A percentile compares a stretch with the other conserved stretches of the same genome.
These are phyloP conservation scores for Alternaria sp. DNA, from an alignment of 2,329 filamentous ascomycete species.

Conservation along the genomic window DNA sequence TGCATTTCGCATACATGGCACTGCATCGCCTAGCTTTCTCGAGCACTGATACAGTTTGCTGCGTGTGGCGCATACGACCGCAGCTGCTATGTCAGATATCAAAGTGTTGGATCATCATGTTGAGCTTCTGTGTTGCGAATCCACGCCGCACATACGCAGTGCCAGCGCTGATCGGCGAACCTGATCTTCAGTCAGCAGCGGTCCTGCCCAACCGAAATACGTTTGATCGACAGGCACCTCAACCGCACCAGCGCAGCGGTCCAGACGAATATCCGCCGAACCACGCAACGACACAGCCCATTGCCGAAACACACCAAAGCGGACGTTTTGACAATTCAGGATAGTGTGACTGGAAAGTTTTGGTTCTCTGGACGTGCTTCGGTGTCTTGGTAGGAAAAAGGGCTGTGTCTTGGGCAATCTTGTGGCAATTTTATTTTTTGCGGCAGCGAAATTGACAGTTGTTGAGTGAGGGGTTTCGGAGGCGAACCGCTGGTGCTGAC, in stretches of 20 bases:
- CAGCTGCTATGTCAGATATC: neutral
- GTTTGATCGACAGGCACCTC: conserved; percentile 19
- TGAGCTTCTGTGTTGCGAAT: neutral
- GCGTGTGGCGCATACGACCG: neutral
- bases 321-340: neutral
- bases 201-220: conserved; percentile 2
- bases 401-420: neutral
- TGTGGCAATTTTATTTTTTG: neutral
- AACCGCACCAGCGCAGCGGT: conserved; percentile 8
- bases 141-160: neutral
- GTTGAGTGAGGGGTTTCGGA: neutral
- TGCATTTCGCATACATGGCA: neutral
- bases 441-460: conserved; percentile 4
- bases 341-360: neutral
- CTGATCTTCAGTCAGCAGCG: conserved; percentile 6
- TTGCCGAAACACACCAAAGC: neutral
- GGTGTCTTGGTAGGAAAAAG: neutral
- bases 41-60: neutral
- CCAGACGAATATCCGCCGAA: neutral
- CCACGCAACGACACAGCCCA: neutral
- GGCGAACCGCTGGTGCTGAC: neutral
- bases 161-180: conserved; percentile 13
- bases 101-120: neutral
- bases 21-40: neutral
- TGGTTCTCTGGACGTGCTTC: neutral